These are phyloP conservation scores for Corymbia citriodora DNA, from an alignment of 441 rosid genomes.

Conservation along the genomic window DNA sequence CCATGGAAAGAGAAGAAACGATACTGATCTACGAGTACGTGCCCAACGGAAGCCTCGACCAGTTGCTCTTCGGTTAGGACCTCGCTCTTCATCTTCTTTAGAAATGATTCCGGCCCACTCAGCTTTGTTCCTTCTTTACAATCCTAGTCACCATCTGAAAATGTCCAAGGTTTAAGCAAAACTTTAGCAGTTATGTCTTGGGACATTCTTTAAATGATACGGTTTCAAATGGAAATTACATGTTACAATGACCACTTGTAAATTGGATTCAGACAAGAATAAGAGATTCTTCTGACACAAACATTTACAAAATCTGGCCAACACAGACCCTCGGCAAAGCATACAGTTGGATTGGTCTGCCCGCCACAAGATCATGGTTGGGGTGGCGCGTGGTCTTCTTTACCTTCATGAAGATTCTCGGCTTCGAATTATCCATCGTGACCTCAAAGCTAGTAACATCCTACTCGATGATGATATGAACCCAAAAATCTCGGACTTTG, in stretches of 20 bases:
- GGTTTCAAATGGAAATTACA: not conserved
- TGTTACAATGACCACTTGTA: not conserved
- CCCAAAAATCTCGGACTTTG: not conserved
- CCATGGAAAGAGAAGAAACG: not conserved
- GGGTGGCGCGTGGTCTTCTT: not conserved
- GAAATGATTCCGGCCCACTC: not conserved
- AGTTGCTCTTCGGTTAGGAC: not conserved
- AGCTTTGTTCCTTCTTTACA: not conserved
- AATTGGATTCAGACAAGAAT: not conserved
- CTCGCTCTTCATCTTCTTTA: not conserved
- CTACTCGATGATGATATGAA: not conserved
- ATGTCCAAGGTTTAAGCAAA: not conserved
- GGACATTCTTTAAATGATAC: not conserved
- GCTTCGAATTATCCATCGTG: not conserved
- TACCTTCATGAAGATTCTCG: not conserved
- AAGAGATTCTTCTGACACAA: not conserved
- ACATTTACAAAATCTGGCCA: not conserved
- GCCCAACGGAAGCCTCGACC: not conserved
- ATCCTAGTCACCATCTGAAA: not conserved
- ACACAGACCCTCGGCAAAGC: not conserved
- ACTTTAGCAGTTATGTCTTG: not conserved
- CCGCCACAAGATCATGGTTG: not conserved
- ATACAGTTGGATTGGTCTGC: not conserved
- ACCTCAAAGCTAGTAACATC: not conserved
- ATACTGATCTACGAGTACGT: not conserved